phyloP scores from a whole-genome alignment of 352 stramenopile species.

The Elongisporangium prolatum region DNA sequence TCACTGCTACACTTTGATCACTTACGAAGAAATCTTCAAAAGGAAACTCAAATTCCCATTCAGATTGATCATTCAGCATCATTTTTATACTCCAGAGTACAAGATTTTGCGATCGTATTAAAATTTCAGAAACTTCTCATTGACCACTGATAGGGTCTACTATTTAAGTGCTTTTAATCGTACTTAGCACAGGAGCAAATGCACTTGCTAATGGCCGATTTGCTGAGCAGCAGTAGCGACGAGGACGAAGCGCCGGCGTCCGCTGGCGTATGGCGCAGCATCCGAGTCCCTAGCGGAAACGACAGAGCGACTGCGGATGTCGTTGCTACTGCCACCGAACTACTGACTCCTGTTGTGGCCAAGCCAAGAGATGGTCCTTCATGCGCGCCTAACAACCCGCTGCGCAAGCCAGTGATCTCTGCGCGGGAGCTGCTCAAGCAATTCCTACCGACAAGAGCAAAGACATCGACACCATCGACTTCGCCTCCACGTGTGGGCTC shows the following conservation, averaged over 20 bases:
- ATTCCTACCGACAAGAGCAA: slow-evolving; percentile 24
- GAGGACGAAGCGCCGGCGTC: slow-evolving; percentile 19
- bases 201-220: slow-evolving; percentile 36
- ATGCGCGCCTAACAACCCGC: not conserved
- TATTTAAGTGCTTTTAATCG: not conserved
- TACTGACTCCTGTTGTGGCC: not conserved
- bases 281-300: slow-evolving; percentile 11
- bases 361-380: slow-evolving; percentile 8
- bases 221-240: slow-evolving; percentile 64
- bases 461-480: slow-evolving; percentile 4
- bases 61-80: too few species aligned
- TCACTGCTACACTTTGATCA: too few species aligned
- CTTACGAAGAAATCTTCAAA: too few species aligned
- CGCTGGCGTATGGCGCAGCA: not conserved
- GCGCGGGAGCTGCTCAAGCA: slow-evolving; percentile 52
- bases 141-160: not conserved
- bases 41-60: too few species aligned
- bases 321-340: not conserved
- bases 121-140: too few species aligned
- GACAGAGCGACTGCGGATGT: not conserved
- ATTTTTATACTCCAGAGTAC: too few species aligned
- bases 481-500: slow-evolving; percentile 9
- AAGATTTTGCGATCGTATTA: too few species aligned
- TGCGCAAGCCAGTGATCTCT: slow-evolving; percentile 54
- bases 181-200: not conserved